These are phyloP conservation scores for Rutstroemia sp. DNA, from an alignment of 2,329 filamentous ascomycete species.

Conservation along the genomic window DNA sequence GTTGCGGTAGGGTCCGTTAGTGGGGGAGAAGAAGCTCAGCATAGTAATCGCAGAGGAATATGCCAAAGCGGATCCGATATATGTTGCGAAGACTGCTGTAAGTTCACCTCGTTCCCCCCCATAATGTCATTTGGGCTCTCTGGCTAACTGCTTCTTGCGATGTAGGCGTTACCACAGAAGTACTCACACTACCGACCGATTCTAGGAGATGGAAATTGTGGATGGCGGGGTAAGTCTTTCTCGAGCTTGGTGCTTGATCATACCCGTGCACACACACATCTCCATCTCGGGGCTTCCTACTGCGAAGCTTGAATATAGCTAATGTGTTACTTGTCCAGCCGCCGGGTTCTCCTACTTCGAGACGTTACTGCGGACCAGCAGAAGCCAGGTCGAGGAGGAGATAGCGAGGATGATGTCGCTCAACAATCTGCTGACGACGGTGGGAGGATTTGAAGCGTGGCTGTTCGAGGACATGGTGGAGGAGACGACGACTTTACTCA, in stretches of 20 bases:
- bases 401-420: slow-evolving; percentile 63
- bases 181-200: slow-evolving; percentile 85
- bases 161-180: slow-evolving; percentile 68
- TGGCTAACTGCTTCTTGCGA: background rate
- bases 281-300: background rate
- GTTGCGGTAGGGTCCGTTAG: slow-evolving; percentile 63
- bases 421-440: slow-evolving; percentile 59
- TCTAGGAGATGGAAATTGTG: slow-evolving; percentile 91
- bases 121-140: background rate
- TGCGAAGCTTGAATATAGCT: background rate
- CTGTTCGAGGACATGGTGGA: slow-evolving; percentile 80
- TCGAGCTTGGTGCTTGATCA: slow-evolving; percentile 7
- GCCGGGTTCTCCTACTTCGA: slow-evolving; percentile 94
- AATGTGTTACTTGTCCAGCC: slow-evolving; percentile 44
- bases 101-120: slow-evolving; percentile 30
- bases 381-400: slow-evolving; percentile 60
- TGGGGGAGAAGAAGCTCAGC: slow-evolving; percentile 72
- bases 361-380: slow-evolving; percentile 61
- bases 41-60: slow-evolving; percentile 77
- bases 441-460: slow-evolving; percentile 63
- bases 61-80: slow-evolving; percentile 77
- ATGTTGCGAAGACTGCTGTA: slow-evolving; percentile 81
- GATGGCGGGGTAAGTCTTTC: slow-evolving; percentile 81
- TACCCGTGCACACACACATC: slow-evolving; percentile 5
- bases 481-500: slow-evolving; percentile 62